phyloP scores from a whole-genome alignment of 2,329 filamentous ascomycete species.

The Penicillium sp. region DNA sequence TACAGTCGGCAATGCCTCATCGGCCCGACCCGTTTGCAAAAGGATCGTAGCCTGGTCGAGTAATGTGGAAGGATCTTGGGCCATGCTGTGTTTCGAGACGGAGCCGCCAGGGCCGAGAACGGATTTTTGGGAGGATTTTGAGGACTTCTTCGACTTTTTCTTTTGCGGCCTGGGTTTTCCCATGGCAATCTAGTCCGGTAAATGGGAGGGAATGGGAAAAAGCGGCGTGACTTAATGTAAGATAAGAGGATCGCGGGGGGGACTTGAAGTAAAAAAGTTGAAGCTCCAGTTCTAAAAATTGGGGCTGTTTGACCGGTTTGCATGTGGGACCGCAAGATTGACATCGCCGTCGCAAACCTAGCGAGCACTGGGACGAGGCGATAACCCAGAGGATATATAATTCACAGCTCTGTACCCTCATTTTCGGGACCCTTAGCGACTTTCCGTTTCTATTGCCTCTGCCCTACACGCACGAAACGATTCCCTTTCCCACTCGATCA shows the following conservation, averaged over 20 bases:
- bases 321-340: constrained; percentile 40
- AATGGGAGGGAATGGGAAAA: not conserved
- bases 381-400: constrained; percentile 12
- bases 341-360: constrained; percentile 18
- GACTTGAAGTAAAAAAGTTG: constrained; percentile 22
- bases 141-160: constrained; percentile 50
- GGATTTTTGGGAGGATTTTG: constrained; percentile 48
- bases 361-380: constrained; percentile 14
- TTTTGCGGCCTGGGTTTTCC: constrained; percentile 57
- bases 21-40: constrained; percentile 62
- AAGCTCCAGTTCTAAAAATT: constrained; percentile 34
- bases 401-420: not conserved
- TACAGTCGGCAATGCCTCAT: constrained; percentile 60
- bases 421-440: not conserved
- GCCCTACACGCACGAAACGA: not conserved
- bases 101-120: constrained; percentile 47
- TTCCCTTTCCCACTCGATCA: constrained; percentile 2
- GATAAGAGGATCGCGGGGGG: constrained; percentile 11
- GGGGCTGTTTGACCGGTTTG: constrained; percentile 47
- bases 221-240: constrained; percentile 6
- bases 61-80: constrained; percentile 58
- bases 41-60: constrained; percentile 61
- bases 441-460: not conserved
- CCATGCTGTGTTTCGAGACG: constrained; percentile 47
- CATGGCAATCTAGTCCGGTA: constrained; percentile 42